These are phyloP conservation scores for Penicillium steckii DNA, from an alignment of 495 filamentous ascomycete species.

Conservation along the genomic window DNA sequence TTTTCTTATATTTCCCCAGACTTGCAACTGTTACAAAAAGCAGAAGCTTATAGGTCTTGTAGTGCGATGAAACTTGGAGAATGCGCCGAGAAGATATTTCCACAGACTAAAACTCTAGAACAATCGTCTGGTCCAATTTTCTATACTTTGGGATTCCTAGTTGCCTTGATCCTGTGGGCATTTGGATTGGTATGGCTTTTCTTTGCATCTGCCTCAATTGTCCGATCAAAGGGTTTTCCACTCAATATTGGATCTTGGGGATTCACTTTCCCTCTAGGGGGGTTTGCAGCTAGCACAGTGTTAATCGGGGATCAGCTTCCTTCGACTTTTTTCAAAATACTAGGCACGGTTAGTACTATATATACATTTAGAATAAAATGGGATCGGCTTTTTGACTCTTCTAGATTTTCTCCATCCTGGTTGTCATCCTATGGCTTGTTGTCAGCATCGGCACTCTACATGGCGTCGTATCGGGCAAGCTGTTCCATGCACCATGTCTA, in stretches of 20 bases:
- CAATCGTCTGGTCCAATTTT: constrained; percentile 47
- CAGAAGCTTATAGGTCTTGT: too few relatives aligned
- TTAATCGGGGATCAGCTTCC: constrained; percentile 48
- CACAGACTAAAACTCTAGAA: constrained; percentile 44
- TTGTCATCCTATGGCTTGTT: constrained; percentile 52
- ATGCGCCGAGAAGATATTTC: constrained; percentile 49
- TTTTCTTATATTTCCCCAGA: too few relatives aligned
- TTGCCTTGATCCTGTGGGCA: constrained; percentile 58
- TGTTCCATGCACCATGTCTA: constrained; percentile 55
- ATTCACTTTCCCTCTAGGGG: constrained; percentile 61
- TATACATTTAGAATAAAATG: not conserved
- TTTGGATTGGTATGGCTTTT: constrained; percentile 63
- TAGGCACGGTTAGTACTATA: constrained; percentile 39
- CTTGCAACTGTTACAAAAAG: too few relatives aligned
- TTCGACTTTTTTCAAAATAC: constrained; percentile 53
- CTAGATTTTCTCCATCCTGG: constrained; percentile 50
- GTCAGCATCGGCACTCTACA: constrained; percentile 45
- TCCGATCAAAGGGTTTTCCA: constrained; percentile 45
- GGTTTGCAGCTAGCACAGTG: constrained; percentile 51
- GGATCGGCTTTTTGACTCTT: not conserved
- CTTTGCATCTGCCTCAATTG: constrained; percentile 47
- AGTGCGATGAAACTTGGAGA: constrained; percentile 56
- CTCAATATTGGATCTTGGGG: constrained; percentile 72
- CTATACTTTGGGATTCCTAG: constrained; percentile 52
- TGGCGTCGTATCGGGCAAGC: constrained; percentile 39